Evolutionary conservation across 2,329 filamentous ascomycete species (phyloP).

Genomic region (Colletotrichum salicis): DNA sequence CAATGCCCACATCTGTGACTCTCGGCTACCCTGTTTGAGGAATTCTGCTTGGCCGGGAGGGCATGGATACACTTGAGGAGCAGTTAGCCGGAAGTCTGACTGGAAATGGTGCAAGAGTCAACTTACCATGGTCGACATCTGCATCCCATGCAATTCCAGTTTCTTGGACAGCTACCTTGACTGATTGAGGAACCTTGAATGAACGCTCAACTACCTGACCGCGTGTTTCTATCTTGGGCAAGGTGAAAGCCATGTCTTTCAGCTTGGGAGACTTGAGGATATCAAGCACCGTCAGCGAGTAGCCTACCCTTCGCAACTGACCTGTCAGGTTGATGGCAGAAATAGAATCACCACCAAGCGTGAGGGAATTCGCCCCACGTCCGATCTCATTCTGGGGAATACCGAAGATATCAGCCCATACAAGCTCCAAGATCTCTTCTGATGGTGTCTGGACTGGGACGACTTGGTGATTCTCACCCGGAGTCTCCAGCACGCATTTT

Average conservation of each 20-base stretch:
- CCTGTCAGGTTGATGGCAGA: slow-evolving; percentile 58
- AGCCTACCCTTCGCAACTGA: slow-evolving; percentile 39
- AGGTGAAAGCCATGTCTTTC: neutral
- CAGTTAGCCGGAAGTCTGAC: neutral
- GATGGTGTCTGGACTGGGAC: slow-evolving; percentile 25
- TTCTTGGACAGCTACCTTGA: neutral
- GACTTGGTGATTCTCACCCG: neutral
- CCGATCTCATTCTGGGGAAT: neutral
- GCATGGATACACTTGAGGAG: slow-evolving; percentile 41
- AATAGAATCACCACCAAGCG: slow-evolving; percentile 45
- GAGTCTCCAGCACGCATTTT: neutral
- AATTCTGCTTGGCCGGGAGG: slow-evolving; percentile 45
- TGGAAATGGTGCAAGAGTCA: neutral
- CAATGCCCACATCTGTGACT: slow-evolving; percentile 40
- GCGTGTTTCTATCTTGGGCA: neutral
- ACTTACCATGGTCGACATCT: slow-evolving; percentile 35
- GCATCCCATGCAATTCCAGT: slow-evolving; percentile 7
- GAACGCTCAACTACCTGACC: neutral
- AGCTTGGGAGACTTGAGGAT: slow-evolving; percentile 39
- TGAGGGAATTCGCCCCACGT: neutral
- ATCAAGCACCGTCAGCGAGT: slow-evolving; percentile 39
- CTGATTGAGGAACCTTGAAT: neutral
- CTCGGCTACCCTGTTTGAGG: slow-evolving; percentile 39
- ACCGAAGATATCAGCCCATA: neutral
- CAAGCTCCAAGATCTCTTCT: neutral